Evolutionary conservation across 345 rosid species (phyloP).

Genomic region (Passiflora organensis): DNA sequence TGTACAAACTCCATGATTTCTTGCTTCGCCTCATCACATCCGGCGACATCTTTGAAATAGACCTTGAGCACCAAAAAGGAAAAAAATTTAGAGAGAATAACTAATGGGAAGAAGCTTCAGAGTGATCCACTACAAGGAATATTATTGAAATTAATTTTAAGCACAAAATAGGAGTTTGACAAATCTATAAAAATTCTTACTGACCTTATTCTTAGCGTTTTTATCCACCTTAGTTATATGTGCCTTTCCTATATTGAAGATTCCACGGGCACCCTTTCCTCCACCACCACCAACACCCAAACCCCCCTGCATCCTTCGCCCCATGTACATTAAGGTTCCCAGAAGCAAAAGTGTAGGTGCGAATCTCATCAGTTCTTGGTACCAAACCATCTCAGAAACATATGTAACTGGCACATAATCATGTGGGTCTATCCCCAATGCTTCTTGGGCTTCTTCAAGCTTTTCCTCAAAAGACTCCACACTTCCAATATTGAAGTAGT

Average conservation of each 20-base stretch:
- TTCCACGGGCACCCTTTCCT: conserved; percentile 78
- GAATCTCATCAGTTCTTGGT: conserved; percentile 74
- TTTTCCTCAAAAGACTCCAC: conserved; percentile 91
- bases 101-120: too few relatives aligned
- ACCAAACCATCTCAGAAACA: conserved; percentile 68
- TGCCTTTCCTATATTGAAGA: conserved; percentile 91
- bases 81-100: not conserved
- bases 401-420: conserved; percentile 75
- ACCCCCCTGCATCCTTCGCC: conserved; percentile 80
- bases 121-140: too few relatives aligned
- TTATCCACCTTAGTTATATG: conserved; percentile 80
- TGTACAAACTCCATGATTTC: conserved; percentile 98
- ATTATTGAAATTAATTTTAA: too few relatives aligned
- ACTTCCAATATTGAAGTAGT: conserved; percentile 83
- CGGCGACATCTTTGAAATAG: conserved; percentile 90
- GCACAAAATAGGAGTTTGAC: too few relatives aligned
- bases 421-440: conserved; percentile 71
- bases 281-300: conserved; percentile 83
- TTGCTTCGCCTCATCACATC: conserved; percentile 97
- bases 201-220: conserved; percentile 87
- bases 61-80: conserved; percentile 45
- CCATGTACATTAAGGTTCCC: conserved; percentile 61
- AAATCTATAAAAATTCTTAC: not conserved
- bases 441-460: conserved; percentile 88
- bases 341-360: conserved; percentile 69